A percentile compares a stretch with the other conserved stretches of the same genome.
Evolutionary conservation across 2,329 filamentous ascomycete genomes (phyloP).

Genomic region (Xylariomycetidae sp.): DNA sequence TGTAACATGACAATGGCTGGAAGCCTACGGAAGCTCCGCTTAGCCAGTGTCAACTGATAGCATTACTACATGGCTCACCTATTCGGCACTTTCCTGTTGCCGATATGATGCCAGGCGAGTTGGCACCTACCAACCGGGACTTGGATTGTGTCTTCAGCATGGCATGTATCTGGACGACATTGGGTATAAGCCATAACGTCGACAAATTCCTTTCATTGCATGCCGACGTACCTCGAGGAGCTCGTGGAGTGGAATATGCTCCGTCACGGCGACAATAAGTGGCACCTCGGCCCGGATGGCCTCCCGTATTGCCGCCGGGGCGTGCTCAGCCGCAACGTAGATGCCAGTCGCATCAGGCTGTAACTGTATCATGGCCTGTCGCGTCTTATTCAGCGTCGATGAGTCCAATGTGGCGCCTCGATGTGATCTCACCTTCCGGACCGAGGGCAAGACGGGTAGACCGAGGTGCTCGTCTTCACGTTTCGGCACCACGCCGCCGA

Average conservation of each 20-base stretch:
- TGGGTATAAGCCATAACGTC: conserved; percentile 8
- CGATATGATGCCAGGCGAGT: conserved; percentile 69
- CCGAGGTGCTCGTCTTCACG: conserved; percentile 66
- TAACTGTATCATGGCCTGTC: conserved; percentile 58
- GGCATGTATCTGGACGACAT: conserved; percentile 51
- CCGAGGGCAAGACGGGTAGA: conserved; percentile 63
- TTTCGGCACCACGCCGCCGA: conserved; percentile 70
- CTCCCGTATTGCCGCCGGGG: conserved; percentile 68
- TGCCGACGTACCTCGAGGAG: conserved; percentile 59
- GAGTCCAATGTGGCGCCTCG: too few species aligned
- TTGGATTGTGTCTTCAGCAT: conserved; percentile 64
- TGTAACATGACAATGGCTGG: conserved; percentile 13
- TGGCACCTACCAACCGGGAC: conserved; percentile 64
- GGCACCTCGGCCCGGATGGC: conserved; percentile 72
- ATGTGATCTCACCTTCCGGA: conserved; percentile 42
- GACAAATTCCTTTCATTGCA: background rate
- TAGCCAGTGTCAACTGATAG: too few species aligned
- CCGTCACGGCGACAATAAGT: conserved; percentile 68
- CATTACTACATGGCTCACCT: conserved; percentile 10
- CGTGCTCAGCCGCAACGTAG: conserved; percentile 72
- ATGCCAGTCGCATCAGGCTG: conserved; percentile 75
- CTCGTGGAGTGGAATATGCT: conserved; percentile 70
- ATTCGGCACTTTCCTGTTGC: conserved; percentile 55
- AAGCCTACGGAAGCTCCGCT: too few species aligned
- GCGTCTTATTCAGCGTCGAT: too few species aligned